These are phyloP conservation scores for Peronospora farinosa DNA, from an alignment of 352 stramenopile genomes.

Conservation along the genomic window DNA sequence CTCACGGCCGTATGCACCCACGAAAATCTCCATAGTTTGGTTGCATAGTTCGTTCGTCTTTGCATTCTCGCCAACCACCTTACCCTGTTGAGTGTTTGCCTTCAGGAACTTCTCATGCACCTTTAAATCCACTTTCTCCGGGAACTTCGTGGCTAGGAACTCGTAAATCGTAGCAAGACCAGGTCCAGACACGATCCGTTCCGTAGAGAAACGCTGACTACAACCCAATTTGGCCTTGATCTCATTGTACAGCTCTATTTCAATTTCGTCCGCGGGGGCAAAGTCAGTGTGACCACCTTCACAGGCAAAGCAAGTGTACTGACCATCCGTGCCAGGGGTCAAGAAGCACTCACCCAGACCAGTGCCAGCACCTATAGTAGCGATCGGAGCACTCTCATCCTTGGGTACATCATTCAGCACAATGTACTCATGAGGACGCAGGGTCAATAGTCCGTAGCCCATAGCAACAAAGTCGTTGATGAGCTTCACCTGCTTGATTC, in stretches of 20 bases:
- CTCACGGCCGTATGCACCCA: slow-evolving; percentile 92
- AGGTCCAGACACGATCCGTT: slow-evolving; percentile 91
- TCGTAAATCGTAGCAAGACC: slow-evolving; percentile 95
- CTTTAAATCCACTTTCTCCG: slow-evolving; percentile 68
- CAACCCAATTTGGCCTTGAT: slow-evolving; percentile 70
- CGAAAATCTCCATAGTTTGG: slow-evolving; percentile 90
- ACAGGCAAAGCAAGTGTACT: slow-evolving; percentile 89
- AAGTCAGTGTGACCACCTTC: slow-evolving; percentile 95
- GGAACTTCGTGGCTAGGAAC: slow-evolving; percentile 89
- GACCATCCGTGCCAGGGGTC: slow-evolving; percentile 67
- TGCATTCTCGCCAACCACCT: slow-evolving; percentile 82
- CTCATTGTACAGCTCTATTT: slow-evolving; percentile 80
- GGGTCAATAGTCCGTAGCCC: slow-evolving; percentile 93
- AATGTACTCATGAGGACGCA: slow-evolving; percentile 88
- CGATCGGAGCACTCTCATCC: slow-evolving; percentile 83
- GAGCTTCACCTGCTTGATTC: slow-evolving; percentile 85
- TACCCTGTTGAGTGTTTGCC: slow-evolving; percentile 55
- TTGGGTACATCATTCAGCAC: slow-evolving; percentile 66
- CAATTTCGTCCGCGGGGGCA: slow-evolving; percentile 80
- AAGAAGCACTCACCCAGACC: slow-evolving; percentile 95
- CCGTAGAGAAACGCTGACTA: slow-evolving; percentile 87
- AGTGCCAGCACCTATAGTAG: slow-evolving; percentile 92
- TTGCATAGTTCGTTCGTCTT: slow-evolving; percentile 75
- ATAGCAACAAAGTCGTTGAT: slow-evolving; percentile 97
- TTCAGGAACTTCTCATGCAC: slow-evolving; percentile 64